Base-by-base conservation (phyloP, 352 stramenopile species). In the Phytophthora fragariaefolia region DNA sequence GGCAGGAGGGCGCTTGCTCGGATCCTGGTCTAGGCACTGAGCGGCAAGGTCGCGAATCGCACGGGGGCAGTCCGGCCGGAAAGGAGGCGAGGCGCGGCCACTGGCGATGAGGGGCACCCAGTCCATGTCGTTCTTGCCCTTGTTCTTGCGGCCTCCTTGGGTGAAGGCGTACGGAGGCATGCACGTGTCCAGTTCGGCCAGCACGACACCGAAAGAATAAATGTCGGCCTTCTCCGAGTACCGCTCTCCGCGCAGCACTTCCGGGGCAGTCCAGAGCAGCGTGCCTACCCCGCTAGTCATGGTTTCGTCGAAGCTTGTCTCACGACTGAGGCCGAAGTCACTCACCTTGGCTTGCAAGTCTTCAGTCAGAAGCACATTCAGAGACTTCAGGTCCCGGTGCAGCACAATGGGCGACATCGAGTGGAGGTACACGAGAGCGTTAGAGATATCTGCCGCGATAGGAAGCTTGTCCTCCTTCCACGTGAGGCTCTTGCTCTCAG, bases 121-220 rank as follows among this genome's bases (percentile, higher is more conserved):
- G 55, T 78, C 58, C 69, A 74, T 74, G 54, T 73, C 77, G 59
- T 77, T 85, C 47, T 78, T 68, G 30, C 73, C 64, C 46, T 73
- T 70, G 18, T 61, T 71, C 36, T 85, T 80, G 28, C 76, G 70
- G 5, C 34, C 34, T 12, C 72, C 71, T 45, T 84, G 72, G 26
- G 65, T 77, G 45, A 69, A 73, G 24, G 61, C 70, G 55, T 82
- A 83, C n/a, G 76, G 76, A 12, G 68, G 69, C 48, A 85, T 40
- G 47, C 79, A 87, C 45, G 80, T 91, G 43, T 91, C 80, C n/a
- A 91, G 65, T 60, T 91, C 82, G 7, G 77, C 75, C n/a, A 91
- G 62, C 15, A 91, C 76, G 45, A 91, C 77, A 34, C 82, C 80
- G 51, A 80, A 90, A 24, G 80, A 90, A 64, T 85, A 91, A 23